Base-by-base conservation (phyloP, 1,284 basidiomycete genomes). In the Ustilago trichophora region DNA sequence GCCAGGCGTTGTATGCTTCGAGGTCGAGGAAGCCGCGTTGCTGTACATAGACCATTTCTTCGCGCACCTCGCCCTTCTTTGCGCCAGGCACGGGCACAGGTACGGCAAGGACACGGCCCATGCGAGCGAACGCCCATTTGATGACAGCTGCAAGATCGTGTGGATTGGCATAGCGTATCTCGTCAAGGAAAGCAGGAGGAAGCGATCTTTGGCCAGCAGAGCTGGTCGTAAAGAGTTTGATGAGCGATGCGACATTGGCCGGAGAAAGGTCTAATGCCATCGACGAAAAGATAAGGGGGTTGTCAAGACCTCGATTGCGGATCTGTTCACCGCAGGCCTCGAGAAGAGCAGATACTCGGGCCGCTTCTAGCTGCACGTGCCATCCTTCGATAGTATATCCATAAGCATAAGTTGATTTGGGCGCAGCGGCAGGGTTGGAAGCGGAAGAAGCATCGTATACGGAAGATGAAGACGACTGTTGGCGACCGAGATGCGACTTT, bases 71-170 rank as follows among this genome's bases (percentile, higher is more conserved):
- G 29, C 70, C 70, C 38, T 59, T 60, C 41, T 59, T 70, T 7
- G 48, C 25, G n/a, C 53, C 54, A 3, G 55, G 27, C 0, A 43
- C 47, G 6, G 60, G 66, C 3, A 60, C 53, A 13, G 58, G 73
- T 12, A 78, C 77, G 13, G 77, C 73, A 7, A 79, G 59, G 15
- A 81, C 74, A 13, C 73, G 58, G 5, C 77, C 76, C 49, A 81
- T 47, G 19, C 78, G 62, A 1, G 76, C 72, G n/a, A 81, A 66
- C 3, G 73, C 70, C 79, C 79, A 81, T 53, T 81, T 81, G 71
- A 81, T 72, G 33, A 79, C 26, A 8, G 79, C 78, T 33, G 77
- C 77, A 3, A 81, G 63, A 29, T 75, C 72, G 57, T 80, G 72
- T 19, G 76, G 68, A 31, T 73, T 77, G 26, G 78, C 78, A 35